Evolutionary conservation across 495 filamentous ascomycete species (phyloP), one percentile per base, ranked within the genome.

Genomic region (Neurospora sp.): DNA sequence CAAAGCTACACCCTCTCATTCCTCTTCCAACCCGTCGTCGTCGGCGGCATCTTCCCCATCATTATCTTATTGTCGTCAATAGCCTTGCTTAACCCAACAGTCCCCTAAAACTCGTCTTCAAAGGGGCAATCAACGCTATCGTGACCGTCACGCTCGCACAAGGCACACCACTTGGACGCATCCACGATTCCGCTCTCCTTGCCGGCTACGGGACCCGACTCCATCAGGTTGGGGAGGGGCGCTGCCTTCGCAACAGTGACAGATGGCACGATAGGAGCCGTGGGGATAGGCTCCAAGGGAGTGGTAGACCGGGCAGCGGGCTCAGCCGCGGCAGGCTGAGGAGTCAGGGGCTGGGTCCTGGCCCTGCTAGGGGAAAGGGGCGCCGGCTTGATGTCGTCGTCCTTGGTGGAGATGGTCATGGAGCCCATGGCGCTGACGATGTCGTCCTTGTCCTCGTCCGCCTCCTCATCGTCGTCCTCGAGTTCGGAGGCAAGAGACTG

Each of bases 71-170:
- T 10, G 6, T 62, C 54, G 16, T 35, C 23, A 8, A 69, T n/a
- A 66, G 35, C 71, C 14, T 23, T 35, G 27, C 18, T 44, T 62
- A 62, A 31, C 23, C 54, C 54, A 62, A 31, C 23, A 35, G 27
- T 62, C 14, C 54, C 44, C 60, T 78, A 89, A 75, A 91, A 91
- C 77, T 89, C 92, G 79, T 95, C 93, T 81, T 98, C 95, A 83
- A 96, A 92, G 16, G 95, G 95, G 84, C 95, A 98, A 81, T 96
- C 93, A 74, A 96, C 93, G 79, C 94, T 97, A 80, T 96, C 93
- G 78, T 99, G 96, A 39, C 96, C 96, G 78, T 98, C 96, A 72
- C 92, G 88, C 85, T 99, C 96, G 80, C 96, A 99, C 66, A 98
- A 85, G 71, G 96, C 96, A 83, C 96, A 99, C 96, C 96, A 99